These are phyloP conservation scores for Penicillium nordicum DNA, from an alignment of 2,329 filamentous ascomycete species.

Conservation along the genomic window DNA sequence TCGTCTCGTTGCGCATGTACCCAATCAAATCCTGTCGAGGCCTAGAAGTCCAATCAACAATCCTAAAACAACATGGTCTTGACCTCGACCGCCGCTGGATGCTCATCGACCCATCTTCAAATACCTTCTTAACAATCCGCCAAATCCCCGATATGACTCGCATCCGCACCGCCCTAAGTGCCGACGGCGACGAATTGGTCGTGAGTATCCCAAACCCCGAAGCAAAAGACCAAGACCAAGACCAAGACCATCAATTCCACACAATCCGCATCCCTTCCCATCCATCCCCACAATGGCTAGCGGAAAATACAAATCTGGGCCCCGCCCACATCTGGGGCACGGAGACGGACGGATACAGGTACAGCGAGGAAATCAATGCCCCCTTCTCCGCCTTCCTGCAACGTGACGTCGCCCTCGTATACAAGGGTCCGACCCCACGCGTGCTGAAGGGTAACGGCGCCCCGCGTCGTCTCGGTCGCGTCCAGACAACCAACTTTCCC, in stretches of 20 bases:
- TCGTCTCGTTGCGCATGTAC: slow-evolving; percentile 53
- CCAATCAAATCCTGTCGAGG: slow-evolving; percentile 67
- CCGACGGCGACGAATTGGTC: slow-evolving; percentile 46
- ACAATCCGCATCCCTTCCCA: slow-evolving; percentile 54
- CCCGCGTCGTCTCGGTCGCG: slow-evolving; percentile 52
- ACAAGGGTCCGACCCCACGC: slow-evolving; percentile 59
- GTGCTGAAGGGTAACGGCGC: slow-evolving; percentile 56
- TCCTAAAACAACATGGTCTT: slow-evolving; percentile 55
- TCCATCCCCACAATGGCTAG: slow-evolving; percentile 53
- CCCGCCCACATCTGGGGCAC: slow-evolving; percentile 58
- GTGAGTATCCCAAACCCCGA: slow-evolving; percentile 43
- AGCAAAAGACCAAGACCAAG: slow-evolving; percentile 14
- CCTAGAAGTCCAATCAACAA: slow-evolving; percentile 52
- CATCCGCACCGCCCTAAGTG: slow-evolving; percentile 53
- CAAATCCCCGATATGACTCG: slow-evolving; percentile 60
- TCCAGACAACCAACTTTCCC: slow-evolving; percentile 55
- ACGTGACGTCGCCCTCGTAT: slow-evolving; percentile 56
- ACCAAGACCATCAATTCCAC: not conserved
- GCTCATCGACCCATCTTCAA: slow-evolving; percentile 55
- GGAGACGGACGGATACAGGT: slow-evolving; percentile 57
- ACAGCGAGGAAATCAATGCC: slow-evolving; percentile 50
- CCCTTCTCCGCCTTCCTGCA: slow-evolving; percentile 56
- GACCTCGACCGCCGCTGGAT: slow-evolving; percentile 65
- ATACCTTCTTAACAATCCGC: slow-evolving; percentile 62
- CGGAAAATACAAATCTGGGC: slow-evolving; percentile 48